These are phyloP conservation scores for Dendrocalamus sinicus DNA, from an alignment of 176 grass and related monocot species.

Conservation along the genomic window DNA sequence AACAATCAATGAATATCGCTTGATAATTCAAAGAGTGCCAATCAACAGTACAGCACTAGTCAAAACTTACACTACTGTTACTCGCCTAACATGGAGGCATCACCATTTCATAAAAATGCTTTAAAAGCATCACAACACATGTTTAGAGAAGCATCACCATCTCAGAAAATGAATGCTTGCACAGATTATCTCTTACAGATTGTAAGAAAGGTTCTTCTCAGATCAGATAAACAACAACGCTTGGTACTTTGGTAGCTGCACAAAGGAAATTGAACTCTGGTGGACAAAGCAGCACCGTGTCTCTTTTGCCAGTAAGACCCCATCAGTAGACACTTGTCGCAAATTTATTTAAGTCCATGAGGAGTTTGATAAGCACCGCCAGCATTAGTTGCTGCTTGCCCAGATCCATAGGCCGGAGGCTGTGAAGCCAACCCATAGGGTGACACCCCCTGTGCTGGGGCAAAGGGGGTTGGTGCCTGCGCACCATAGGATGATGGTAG, in stretches of 20 bases:
- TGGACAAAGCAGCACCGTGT: conserved; percentile 13
- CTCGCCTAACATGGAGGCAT: conserved; percentile 32
- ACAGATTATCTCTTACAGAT: conserved; percentile 22
- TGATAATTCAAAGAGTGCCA: conserved; percentile 1
- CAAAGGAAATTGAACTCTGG: conserved; percentile 20
- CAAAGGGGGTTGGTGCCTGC: conserved; percentile 54
- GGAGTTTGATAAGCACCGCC: conserved; percentile 53
- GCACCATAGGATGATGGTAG: conserved; percentile 56
- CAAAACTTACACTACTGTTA: conserved; percentile 10
- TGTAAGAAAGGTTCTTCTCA: conserved; percentile 34
- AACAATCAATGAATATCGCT: not conserved
- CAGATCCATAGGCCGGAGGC: conserved; percentile 56
- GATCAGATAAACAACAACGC: conserved; percentile 17
- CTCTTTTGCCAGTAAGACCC: conserved; percentile 24
- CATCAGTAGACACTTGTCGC: not conserved
- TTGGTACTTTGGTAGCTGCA: not conserved
- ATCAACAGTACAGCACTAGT: not conserved
- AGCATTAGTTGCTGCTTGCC: conserved; percentile 51
- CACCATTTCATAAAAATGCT: not conserved
- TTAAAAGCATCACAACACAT: conserved; percentile 16
- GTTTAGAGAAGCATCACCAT: conserved; percentile 25
- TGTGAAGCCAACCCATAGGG: conserved; percentile 59
- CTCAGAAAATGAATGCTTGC: conserved; percentile 14
- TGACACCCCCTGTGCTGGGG: conserved; percentile 42
- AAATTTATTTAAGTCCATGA: conserved; percentile 52